Percentiles rank a stretch among this genome's conserved stretches.
These are phyloP conservation scores for Mycosphaerella sp. DNA, from an alignment of 2,329 filamentous ascomycete genomes.

Conservation along the genomic window DNA sequence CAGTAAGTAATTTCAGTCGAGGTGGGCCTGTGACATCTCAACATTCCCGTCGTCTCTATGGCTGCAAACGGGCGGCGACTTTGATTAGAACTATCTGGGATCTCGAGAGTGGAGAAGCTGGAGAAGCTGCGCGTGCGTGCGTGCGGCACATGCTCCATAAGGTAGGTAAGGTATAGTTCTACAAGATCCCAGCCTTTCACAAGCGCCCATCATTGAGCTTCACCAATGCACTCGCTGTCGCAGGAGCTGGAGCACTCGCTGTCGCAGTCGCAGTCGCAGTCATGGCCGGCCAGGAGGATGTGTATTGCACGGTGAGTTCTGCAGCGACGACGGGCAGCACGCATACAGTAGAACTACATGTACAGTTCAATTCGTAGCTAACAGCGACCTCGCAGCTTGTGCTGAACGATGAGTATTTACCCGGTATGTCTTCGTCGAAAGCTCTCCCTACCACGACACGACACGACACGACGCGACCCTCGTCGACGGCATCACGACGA, in stretches of 20 bases:
- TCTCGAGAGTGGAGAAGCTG: neutral
- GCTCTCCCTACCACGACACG: neutral
- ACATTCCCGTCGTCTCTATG: neutral
- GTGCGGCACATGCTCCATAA: neutral
- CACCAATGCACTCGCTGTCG: neutral
- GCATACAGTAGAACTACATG: no score
- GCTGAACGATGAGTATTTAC: constrained; percentile 85
- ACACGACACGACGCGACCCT: neutral
- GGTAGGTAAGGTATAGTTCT: neutral
- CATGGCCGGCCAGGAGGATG: constrained; percentile 46
- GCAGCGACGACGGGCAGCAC: neutral
- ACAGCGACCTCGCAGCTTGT: constrained; percentile 59
- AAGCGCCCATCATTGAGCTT: neutral
- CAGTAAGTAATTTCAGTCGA: neutral
- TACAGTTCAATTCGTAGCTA: no score
- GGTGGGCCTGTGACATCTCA: neutral
- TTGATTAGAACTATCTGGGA: neutral
- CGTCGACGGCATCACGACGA: neutral
- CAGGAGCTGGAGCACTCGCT: no score
- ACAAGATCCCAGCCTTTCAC: neutral
- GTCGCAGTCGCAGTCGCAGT: neutral
- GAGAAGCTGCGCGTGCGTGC: no score
- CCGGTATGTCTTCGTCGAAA: constrained; percentile 54
- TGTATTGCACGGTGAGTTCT: constrained; percentile 58
- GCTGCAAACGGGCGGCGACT: neutral